These are phyloP conservation scores for Schizochytrium sp. DNA, from an alignment of 108 stramenopile genomes.

Conservation along the genomic window DNA sequence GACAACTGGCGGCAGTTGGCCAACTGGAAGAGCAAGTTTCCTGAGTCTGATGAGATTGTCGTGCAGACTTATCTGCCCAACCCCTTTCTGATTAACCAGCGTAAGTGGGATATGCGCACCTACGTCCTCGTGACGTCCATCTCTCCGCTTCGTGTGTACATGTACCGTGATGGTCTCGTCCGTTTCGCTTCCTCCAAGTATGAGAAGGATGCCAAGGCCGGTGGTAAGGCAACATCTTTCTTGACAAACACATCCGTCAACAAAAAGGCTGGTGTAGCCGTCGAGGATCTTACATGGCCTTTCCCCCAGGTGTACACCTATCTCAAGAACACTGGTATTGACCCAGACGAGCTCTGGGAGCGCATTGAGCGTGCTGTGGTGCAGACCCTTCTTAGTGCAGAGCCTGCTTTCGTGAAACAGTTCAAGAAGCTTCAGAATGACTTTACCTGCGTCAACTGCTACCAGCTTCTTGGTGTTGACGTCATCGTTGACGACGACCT, in stretches of 20 bases:
- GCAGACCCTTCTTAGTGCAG: constrained; percentile 33
- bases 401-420: constrained; percentile 59
- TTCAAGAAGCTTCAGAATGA: constrained; percentile 59
- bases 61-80: constrained; percentile 73
- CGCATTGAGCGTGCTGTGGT: constrained; percentile 53
- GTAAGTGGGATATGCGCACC: constrained; percentile 66
- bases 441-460: constrained; percentile 56
- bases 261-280: constrained; percentile 64
- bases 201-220: constrained; percentile 70
- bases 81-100: constrained; percentile 70
- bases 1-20: constrained; percentile 58
- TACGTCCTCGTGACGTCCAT: constrained; percentile 63
- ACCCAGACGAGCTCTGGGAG: constrained; percentile 59
- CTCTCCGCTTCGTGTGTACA: constrained; percentile 64
- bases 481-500: constrained; percentile 59
- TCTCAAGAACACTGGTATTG: constrained; percentile 28
- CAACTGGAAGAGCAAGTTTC: constrained; percentile 48
- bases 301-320: constrained; percentile 59
- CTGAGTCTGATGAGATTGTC: constrained; percentile 70
- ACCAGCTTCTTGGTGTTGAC: constrained; percentile 55
- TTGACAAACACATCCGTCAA: constrained; percentile 88
- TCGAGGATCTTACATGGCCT: constrained; percentile 66
- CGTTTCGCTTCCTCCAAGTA: constrained; percentile 60
- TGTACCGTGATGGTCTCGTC: constrained; percentile 65
- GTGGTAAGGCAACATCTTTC: constrained; percentile 83